phyloP scores from a whole-genome alignment of 306 rosid species.

The Oxytropis ochrocephala region DNA sequence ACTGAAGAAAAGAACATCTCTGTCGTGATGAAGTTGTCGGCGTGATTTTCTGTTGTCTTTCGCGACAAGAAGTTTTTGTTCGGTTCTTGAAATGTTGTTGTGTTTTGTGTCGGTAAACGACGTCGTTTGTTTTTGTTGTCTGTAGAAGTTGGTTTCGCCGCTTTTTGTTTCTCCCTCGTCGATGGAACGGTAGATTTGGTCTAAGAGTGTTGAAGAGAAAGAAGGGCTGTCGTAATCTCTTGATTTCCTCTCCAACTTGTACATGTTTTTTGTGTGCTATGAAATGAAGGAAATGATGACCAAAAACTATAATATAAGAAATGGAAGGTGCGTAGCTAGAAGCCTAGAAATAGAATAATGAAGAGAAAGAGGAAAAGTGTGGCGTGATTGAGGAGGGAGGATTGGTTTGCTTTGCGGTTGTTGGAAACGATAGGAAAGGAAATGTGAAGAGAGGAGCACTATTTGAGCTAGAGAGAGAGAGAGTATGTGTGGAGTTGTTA shows the following conservation, averaged over 20 bases:
- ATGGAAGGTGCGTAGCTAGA: too few species aligned
- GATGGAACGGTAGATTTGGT: conserved; percentile 80
- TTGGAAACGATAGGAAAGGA: neutral
- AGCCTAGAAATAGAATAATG: too few species aligned
- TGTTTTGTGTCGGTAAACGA: conserved; percentile 16
- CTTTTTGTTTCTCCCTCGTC: conserved; percentile 44
- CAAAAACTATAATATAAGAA: neutral
- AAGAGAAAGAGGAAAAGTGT: neutral
- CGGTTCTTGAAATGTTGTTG: conserved; percentile 9
- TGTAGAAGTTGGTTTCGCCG: conserved; percentile 38
- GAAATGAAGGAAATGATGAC: conserved; percentile 8
- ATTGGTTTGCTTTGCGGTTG: too few species aligned
- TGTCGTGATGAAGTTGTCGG: conserved; percentile 15
- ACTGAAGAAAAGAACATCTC: conserved; percentile 62
- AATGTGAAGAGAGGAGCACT: conserved; percentile 1
- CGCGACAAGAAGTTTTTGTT: conserved; percentile 6
- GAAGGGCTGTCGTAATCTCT: conserved; percentile 47
- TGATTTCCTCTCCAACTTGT: conserved; percentile 22
- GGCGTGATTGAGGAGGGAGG: too few species aligned
- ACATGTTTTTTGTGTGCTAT: conserved; percentile 30
- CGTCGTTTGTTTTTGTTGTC: conserved; percentile 34
- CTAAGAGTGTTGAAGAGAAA: conserved; percentile 77
- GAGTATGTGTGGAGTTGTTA: conserved; percentile 19
- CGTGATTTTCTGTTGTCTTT: conserved; percentile 21
- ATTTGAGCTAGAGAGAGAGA: conserved; percentile 9